Conservation (phyloP, 257 asterid species). For the Echium plantagineum region DNA sequence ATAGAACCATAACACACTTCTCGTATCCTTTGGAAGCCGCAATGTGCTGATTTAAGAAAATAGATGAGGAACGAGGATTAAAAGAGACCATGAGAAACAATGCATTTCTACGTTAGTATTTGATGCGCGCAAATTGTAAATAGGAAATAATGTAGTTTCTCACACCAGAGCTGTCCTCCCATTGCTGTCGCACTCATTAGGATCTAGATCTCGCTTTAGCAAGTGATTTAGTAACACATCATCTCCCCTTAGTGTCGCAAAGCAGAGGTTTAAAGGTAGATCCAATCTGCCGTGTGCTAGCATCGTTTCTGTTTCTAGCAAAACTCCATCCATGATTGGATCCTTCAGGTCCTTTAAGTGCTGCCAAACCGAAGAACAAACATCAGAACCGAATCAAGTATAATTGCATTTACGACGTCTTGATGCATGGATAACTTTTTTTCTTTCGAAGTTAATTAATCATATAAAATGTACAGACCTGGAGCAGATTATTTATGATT, state of each 20-base stretch:
- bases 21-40: conserved; percentile 73
- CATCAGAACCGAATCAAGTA: background rate
- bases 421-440: too few relatives aligned
- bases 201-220: conserved; percentile 82
- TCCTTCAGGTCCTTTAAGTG: conserved; percentile 67
- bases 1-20: conserved; percentile 59
- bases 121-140: background rate
- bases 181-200: conserved; percentile 65
- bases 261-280: conserved; percentile 77
- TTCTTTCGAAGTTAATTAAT: too few relatives aligned
- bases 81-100: conserved; percentile 3
- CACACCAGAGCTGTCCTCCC: conserved; percentile 74
- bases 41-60: conserved; percentile 40
- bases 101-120: background rate
- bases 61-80: background rate
- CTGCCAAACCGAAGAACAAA: conserved; percentile 22
- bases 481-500: conserved; percentile 82
- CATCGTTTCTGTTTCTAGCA: conserved; percentile 76
- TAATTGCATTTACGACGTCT: too few relatives aligned
- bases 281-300: conserved; percentile 89
- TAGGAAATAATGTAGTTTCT: background rate
- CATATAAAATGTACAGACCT: conserved; percentile 28
- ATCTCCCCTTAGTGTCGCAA: conserved; percentile 88
- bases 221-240: conserved; percentile 67
- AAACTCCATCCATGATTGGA: conserved; percentile 85